phyloP scores from a whole-genome alignment of 176 grass and related monocot species.

The Rhipidocladum racemiflorum region DNA sequence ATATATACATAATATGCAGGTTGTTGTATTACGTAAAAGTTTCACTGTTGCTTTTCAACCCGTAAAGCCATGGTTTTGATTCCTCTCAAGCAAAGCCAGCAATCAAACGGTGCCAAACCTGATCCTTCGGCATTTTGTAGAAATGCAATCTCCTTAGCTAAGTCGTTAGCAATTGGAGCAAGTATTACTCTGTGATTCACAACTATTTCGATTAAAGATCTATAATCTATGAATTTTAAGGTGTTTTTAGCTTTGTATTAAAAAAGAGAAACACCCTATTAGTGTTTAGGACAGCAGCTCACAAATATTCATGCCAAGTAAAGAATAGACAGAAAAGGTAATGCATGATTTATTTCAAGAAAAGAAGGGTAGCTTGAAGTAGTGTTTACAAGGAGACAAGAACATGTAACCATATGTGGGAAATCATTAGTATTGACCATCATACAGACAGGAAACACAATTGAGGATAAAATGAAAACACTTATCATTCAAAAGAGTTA shows the following conservation, averaged over 20 bases:
- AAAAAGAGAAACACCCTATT: neutral
- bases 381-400: neutral
- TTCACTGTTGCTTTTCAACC: slow-evolving; percentile 85
- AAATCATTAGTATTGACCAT: neutral
- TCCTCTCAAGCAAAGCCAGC: slow-evolving; percentile 83
- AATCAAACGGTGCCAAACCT: slow-evolving; percentile 88
- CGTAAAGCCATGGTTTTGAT: slow-evolving; percentile 95
- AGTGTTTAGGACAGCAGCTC: neutral
- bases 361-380: neutral
- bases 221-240: neutral
- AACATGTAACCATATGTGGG: neutral
- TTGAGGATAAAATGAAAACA: neutral
- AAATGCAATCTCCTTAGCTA: slow-evolving; percentile 89
- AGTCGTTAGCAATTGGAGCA: slow-evolving; percentile 36
- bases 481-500: neutral
- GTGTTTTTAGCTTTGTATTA: neutral
- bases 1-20: neutral
- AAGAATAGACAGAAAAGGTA: neutral
- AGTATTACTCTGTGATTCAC: neutral
- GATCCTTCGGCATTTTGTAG: slow-evolving; percentile 94
- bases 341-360: neutral
- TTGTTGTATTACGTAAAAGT: neutral
- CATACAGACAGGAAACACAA: neutral
- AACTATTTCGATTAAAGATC: neutral
- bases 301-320: neutral